Percentiles rank a stretch among this genome's conserved stretches.
These are phyloP conservation scores for Chenopodium quinoa DNA, from an alignment of 148 eudicot species.

Conservation along the genomic window DNA sequence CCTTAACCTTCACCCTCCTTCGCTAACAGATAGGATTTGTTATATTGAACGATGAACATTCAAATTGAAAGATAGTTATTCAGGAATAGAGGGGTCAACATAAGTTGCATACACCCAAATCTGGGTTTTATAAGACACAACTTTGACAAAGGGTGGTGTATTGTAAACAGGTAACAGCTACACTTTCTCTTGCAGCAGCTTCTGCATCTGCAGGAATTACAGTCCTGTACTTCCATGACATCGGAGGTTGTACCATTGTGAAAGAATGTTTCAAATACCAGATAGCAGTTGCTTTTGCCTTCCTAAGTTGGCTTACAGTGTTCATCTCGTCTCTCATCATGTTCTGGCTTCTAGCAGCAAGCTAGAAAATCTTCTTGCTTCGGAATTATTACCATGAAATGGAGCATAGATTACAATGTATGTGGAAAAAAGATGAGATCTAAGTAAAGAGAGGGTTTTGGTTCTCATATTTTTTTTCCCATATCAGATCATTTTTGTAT, in stretches of 20 bases:
- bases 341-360: conserved; percentile 80
- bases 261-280: conserved; percentile 57
- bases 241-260: conserved; percentile 41
- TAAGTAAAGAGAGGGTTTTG: conserved; percentile 8
- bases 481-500: not conserved
- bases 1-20: not conserved
- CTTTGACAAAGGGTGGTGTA: not conserved
- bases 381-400: not conserved
- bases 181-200: conserved; percentile 73
- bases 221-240: conserved; percentile 51
- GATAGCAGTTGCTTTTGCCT: conserved; percentile 61
- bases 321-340: conserved; percentile 60
- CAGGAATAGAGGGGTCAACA: not conserved
- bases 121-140: not conserved
- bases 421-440: conserved; percentile 11
- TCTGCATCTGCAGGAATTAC: conserved; percentile 68
- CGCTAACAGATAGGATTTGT: not conserved
- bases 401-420: conserved; percentile 13
- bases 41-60: too few species aligned
- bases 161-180: conserved; percentile 57
- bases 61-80: not conserved
- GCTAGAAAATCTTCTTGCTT: conserved; percentile 29
- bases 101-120: not conserved
- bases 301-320: conserved; percentile 58
- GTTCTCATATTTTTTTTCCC: not conserved